Percentiles rank a stretch among this genome's conserved stretches.
Evolutionary conservation across 352 stramenopile species (phyloP).

Genomic region (Phytophthora palmivora): DNA sequence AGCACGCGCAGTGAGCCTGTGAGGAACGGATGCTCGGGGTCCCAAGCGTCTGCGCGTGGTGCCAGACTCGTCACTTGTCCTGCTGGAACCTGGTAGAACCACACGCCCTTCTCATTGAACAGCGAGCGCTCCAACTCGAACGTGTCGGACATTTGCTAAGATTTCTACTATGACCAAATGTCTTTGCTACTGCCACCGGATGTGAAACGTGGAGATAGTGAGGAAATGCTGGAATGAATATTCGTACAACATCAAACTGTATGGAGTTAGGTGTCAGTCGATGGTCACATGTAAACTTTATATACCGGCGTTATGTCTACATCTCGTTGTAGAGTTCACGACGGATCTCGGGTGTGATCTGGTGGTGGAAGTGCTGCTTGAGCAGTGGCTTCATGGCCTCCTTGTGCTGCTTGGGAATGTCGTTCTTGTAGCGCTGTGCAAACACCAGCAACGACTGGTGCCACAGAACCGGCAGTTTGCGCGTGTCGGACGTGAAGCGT

Average conservation of each 20-base stretch:
- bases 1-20: slow-evolving; percentile 74
- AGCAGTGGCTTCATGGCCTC: slow-evolving; percentile 94
- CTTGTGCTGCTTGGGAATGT: slow-evolving; percentile 95
- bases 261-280: no score
- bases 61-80: slow-evolving; percentile 74
- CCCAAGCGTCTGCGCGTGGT: slow-evolving; percentile 83
- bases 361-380: slow-evolving; percentile 93
- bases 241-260: background rate
- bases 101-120: slow-evolving; percentile 80
- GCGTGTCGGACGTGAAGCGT: slow-evolving; percentile 89
- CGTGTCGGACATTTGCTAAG: slow-evolving; percentile 17
- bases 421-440: slow-evolving; percentile 98
- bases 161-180: slow-evolving; percentile 8
- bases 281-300: slow-evolving; percentile 38
- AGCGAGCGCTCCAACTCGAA: slow-evolving; percentile 76
- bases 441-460: slow-evolving; percentile 99
- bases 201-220: background rate
- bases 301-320: slow-evolving; percentile 33
- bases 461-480: slow-evolving; percentile 97
- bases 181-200: slow-evolving; percentile 14
- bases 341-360: slow-evolving; percentile 99
- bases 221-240: background rate
- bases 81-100: slow-evolving; percentile 86
- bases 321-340: slow-evolving; percentile 94
- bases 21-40: slow-evolving; percentile 83